A percentile compares a stretch with the other conserved stretches of the same genome.
Evolutionary conservation across 805 yeast species (phyloP).

Genomic region (Teunomyces atbi): DNA sequence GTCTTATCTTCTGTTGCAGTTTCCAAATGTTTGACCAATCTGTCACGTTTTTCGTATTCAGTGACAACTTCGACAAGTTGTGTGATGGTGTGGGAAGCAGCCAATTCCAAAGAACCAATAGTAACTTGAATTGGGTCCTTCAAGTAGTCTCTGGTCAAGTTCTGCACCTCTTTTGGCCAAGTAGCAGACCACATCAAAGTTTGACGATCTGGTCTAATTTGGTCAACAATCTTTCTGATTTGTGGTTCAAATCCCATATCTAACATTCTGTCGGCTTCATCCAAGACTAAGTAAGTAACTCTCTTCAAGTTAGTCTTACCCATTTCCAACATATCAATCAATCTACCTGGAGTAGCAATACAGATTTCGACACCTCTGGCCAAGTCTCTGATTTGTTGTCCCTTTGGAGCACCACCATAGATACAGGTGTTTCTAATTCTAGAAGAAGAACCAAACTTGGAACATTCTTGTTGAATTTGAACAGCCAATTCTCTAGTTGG

Average conservation of each 20-base stretch:
- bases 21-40: conserved; percentile 78
- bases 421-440: conserved; percentile 96
- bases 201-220: conserved; percentile 99
- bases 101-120: conserved; percentile 90
- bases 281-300: conserved; percentile 94
- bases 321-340: conserved; percentile 94
- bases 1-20: conserved; percentile 67
- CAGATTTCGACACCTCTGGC: conserved; percentile 93
- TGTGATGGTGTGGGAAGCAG: conserved; percentile 95
- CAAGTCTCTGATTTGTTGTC: conserved; percentile 95
- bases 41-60: conserved; percentile 93
- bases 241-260: conserved; percentile 99
- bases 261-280: conserved; percentile 99
- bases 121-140: conserved; percentile 94
- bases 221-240: conserved; percentile 96
- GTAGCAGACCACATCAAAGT: conserved; percentile 99
- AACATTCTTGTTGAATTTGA: conserved; percentile 94
- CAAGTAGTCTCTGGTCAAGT: conserved; percentile 87
- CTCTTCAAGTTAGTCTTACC: conserved; percentile 94
- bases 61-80: conserved; percentile 89
- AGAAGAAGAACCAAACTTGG: conserved; percentile 88
- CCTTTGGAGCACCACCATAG: conserved; percentile 99
- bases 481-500: conserved; percentile 99
- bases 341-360: conserved; percentile 99
- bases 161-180: conserved; percentile 98